phyloP scores from a whole-genome alignment of 208 protist species.

The Leishmania amazonensis region DNA sequence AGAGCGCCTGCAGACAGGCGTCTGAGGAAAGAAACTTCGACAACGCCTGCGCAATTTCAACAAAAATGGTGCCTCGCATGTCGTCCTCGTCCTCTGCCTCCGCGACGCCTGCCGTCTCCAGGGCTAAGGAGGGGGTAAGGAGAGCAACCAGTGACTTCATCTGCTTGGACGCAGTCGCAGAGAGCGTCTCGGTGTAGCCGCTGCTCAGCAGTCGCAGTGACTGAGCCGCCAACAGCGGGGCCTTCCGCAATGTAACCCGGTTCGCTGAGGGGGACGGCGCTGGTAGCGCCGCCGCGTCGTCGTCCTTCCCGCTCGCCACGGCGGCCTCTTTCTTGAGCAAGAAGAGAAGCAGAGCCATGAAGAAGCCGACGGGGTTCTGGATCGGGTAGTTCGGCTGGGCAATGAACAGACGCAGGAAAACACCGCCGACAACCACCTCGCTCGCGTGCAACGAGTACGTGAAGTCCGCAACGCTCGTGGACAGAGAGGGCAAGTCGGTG shows the following conservation, averaged over 20 bases:
- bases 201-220: slow-evolving; percentile 20
- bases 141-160: slow-evolving; percentile 14
- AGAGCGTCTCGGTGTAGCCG: slow-evolving; percentile 22
- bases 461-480: slow-evolving; percentile 40
- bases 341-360: slow-evolving; percentile 50
- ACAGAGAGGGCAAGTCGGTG: slow-evolving; percentile 30
- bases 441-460: slow-evolving; percentile 60
- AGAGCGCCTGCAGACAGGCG: slow-evolving; percentile 29
- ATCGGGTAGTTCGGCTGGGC: slow-evolving; percentile 78
- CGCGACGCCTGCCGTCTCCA: not conserved
- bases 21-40: slow-evolving; percentile 30
- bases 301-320: not conserved
- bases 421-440: slow-evolving; percentile 86
- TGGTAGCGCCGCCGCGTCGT: not conserved
- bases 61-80: not conserved
- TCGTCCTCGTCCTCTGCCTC: not conserved
- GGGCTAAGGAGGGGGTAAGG: not conserved
- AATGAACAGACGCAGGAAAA: slow-evolving; percentile 92
- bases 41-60: slow-evolving; percentile 40
- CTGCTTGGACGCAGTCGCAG: slow-evolving; percentile 16
- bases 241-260: not conserved
- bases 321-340: slow-evolving; percentile 3
- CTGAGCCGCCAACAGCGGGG: slow-evolving; percentile 17
- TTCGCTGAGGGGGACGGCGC: not conserved
- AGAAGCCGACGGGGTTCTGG: slow-evolving; percentile 72